Percentiles rank a stretch among this genome's conserved stretches.
phyloP scores from a whole-genome alignment of 192 early-diverging fungal species.

The Pilobolus umbonatus region DNA sequence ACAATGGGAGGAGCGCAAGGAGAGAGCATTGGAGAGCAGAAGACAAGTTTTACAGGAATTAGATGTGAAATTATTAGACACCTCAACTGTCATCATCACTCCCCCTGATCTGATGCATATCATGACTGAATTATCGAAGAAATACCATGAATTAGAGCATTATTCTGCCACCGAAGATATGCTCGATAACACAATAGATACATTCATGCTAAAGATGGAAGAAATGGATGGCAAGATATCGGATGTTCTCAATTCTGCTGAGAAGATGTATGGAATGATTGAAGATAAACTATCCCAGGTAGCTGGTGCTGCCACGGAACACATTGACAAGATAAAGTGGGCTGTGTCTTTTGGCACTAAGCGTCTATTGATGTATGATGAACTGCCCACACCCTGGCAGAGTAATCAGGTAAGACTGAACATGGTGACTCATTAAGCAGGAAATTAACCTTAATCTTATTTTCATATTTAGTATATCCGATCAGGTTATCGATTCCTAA shows the following conservation, averaged over 20 bases:
- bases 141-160: constrained; percentile 40
- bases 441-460: background rate
- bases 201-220: constrained; percentile 27
- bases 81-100: constrained; percentile 15
- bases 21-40: background rate
- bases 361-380: constrained; percentile 52
- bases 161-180: constrained; percentile 20
- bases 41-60: constrained; percentile 1
- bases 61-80: constrained; percentile 5
- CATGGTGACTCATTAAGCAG: background rate
- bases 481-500: constrained; percentile 52
- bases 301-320: constrained; percentile 24
- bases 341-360: constrained; percentile 45
- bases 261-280: constrained; percentile 18
- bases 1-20: constrained; percentile 14
- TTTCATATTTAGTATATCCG: constrained; percentile 24
- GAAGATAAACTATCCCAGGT: constrained; percentile 27
- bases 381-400: constrained; percentile 55
- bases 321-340: constrained; percentile 40
- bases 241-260: constrained; percentile 19
- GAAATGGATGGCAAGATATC: constrained; percentile 29
- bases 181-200: constrained; percentile 28
- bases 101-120: constrained; percentile 39
- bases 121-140: constrained; percentile 41
- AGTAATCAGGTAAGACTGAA: constrained; percentile 36